These are phyloP conservation scores for Ceratobasidium sp. DNA, from an alignment of 1,284 basidiomycete species.

Conservation along the genomic window DNA sequence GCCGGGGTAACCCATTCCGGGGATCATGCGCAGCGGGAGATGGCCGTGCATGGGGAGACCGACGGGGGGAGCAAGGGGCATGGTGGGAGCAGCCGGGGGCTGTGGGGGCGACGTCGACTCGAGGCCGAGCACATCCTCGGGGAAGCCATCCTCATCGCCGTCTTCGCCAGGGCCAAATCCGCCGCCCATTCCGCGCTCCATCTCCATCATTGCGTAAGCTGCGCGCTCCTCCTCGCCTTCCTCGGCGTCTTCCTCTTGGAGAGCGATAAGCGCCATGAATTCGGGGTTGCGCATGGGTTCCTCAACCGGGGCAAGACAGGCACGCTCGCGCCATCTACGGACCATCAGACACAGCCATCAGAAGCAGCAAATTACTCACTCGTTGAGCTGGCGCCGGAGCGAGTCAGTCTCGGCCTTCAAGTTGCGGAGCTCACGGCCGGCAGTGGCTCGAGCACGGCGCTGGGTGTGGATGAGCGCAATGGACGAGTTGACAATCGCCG, in stretches of 20 bases:
- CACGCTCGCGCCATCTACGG: slow-evolving; percentile 67
- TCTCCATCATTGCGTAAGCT: slow-evolving; percentile 49
- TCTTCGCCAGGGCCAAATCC: slow-evolving; percentile 55
- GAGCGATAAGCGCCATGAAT: slow-evolving; percentile 69
- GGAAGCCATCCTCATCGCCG: slow-evolving; percentile 48
- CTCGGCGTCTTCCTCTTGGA: slow-evolving; percentile 69
- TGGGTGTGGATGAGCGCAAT: slow-evolving; percentile 84
- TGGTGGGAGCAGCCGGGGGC: slow-evolving; percentile 20
- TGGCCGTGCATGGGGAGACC: slow-evolving; percentile 41
- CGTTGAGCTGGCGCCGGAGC: slow-evolving; percentile 82
- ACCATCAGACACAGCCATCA: background rate
- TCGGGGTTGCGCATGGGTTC: slow-evolving; percentile 71
- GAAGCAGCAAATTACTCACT: slow-evolving; percentile 51
- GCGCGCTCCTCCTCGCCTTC: slow-evolving; percentile 44
- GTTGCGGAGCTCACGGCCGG: slow-evolving; percentile 75
- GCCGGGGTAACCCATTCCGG: slow-evolving; percentile 23
- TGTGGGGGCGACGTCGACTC: slow-evolving; percentile 36
- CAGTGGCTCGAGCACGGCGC: slow-evolving; percentile 77
- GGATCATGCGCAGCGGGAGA: slow-evolving; percentile 38
- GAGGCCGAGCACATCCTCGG: slow-evolving; percentile 27
- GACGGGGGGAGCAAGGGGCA: slow-evolving; percentile 37
- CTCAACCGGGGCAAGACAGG: slow-evolving; percentile 67
- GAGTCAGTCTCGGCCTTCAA: slow-evolving; percentile 79
- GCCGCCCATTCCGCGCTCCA: slow-evolving; percentile 61
- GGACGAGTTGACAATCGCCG: slow-evolving; percentile 90